Percentiles rank a stretch among this genome's conserved stretches.
phyloP scores from a whole-genome alignment of 1,284 basidiomycete species.

The Tetrapyrgos nigripes region DNA sequence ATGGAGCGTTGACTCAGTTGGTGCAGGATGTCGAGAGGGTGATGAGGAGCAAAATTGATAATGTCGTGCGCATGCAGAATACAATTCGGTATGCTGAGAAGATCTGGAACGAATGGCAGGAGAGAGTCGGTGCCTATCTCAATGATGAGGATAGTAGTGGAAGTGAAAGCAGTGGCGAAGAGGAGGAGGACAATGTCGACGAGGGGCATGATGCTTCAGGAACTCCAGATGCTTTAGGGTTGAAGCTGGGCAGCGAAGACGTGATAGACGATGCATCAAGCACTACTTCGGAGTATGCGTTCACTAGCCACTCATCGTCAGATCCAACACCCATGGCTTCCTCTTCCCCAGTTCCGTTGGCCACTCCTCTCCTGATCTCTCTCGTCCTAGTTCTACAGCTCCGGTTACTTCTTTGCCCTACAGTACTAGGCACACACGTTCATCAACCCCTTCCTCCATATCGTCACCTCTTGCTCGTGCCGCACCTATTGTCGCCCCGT shows the following conservation, averaged over 20 bases:
- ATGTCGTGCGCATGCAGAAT: slow-evolving; percentile 96
- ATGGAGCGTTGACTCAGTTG: slow-evolving; percentile 83
- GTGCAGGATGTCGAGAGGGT: slow-evolving; percentile 88
- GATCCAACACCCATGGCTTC: slow-evolving; percentile 76
- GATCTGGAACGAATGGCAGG: slow-evolving; percentile 97
- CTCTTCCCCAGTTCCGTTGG: slow-evolving; percentile 58
- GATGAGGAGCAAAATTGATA: slow-evolving; percentile 93
- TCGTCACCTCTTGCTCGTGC: slow-evolving; percentile 84
- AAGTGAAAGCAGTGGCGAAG: slow-evolving; percentile 42
- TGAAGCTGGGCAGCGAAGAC: too few relatives aligned
- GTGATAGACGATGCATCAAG: slow-evolving; percentile 61
- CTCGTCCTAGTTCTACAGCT: slow-evolving; percentile 29
- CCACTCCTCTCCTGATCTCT: slow-evolving; percentile 34
- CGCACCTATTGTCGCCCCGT: slow-evolving; percentile 78
- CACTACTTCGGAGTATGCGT: slow-evolving; percentile 71
- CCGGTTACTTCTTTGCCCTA: slow-evolving; percentile 44
- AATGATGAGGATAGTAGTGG: slow-evolving; percentile 55
- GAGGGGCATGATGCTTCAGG: slow-evolving; percentile 19
- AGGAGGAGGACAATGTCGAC: slow-evolving; percentile 32
- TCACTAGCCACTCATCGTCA: slow-evolving; percentile 48
- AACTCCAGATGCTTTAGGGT: not conserved
- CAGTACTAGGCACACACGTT: slow-evolving; percentile 65
- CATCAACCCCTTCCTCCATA: slow-evolving; percentile 84
- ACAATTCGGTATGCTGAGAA: slow-evolving; percentile 98
- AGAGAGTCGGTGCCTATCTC: slow-evolving; percentile 78